A percentile compares a stretch with the other conserved stretches of the same genome.
Evolutionary conservation across 805 yeast species (phyloP).

Genomic region (Teunomyces gatunensis): DNA sequence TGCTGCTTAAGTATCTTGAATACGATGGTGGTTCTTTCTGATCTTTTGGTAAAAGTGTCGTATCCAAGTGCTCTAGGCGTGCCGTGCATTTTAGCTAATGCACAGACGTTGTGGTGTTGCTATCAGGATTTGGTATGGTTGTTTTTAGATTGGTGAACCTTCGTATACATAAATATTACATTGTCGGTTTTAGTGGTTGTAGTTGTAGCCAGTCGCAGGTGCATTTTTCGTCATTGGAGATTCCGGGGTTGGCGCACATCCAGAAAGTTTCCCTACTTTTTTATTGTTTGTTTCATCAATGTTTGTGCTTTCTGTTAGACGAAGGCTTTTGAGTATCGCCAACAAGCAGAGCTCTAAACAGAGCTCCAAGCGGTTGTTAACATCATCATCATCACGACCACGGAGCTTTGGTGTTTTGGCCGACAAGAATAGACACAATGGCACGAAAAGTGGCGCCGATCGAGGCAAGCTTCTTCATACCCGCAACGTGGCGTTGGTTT

Average conservation of each 20-base stretch:
- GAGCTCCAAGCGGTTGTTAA: conserved; percentile 14
- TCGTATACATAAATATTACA: conserved; percentile 7
- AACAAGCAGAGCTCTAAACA: conserved; percentile 18
- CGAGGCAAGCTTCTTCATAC: conserved; percentile 14
- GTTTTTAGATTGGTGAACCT: conserved; percentile 3
- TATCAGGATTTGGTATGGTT: conserved; percentile 50
- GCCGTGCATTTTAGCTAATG: conserved; percentile 46
- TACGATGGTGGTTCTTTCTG: neutral
- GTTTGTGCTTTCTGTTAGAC: conserved; percentile 20
- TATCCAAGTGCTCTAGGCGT: conserved; percentile 59
- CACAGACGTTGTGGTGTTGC: conserved; percentile 61
- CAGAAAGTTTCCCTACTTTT: conserved; percentile 1
- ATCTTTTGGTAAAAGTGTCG: conserved; percentile 11
- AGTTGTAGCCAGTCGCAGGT: neutral
- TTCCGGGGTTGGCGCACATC: neutral
- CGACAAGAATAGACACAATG: neutral
- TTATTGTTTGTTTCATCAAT: conserved; percentile 8
- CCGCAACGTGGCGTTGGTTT: conserved; percentile 38
- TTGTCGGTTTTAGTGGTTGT: conserved; percentile 10
- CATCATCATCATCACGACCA: conserved; percentile 12
- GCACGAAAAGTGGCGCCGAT: neutral
- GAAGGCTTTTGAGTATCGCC: conserved; percentile 15
- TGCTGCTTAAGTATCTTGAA: conserved; percentile 58
- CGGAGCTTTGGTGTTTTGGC: conserved; percentile 2
- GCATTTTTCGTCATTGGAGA: neutral